A percentile compares a stretch with the other conserved stretches of the same genome.
These are phyloP conservation scores for Talaromyces liani DNA, from an alignment of 495 filamentous ascomycete genomes.

Conservation along the genomic window DNA sequence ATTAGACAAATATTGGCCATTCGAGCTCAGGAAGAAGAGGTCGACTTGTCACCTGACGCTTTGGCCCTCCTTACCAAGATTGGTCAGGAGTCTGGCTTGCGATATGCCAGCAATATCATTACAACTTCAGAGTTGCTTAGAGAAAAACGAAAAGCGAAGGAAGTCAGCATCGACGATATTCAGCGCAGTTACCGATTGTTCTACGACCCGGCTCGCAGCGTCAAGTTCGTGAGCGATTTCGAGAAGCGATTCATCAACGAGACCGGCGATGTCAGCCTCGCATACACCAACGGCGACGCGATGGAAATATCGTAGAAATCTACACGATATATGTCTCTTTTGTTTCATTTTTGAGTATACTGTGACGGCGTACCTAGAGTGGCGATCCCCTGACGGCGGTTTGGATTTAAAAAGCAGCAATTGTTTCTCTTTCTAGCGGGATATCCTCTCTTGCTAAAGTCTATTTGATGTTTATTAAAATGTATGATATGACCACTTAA, in stretches of 20 bases:
- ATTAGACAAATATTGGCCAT: conserved; percentile 86
- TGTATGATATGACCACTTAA: conserved; percentile 37
- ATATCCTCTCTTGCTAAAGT: background rate
- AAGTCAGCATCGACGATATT: conserved; percentile 81
- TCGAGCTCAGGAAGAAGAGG: conserved; percentile 89
- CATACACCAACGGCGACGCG: conserved; percentile 61
- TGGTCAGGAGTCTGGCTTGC: conserved; percentile 82
- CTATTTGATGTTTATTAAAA: conserved; percentile 22
- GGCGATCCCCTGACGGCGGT: conserved; percentile 1
- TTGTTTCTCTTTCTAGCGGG: conserved; percentile 16
- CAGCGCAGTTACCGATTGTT: conserved; percentile 90
- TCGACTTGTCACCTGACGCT: conserved; percentile 82
- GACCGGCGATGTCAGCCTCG: conserved; percentile 67
- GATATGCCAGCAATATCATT: conserved; percentile 94
- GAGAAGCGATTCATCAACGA: conserved; percentile 92
- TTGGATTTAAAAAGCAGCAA: conserved; percentile 7
- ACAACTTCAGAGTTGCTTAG: conserved; percentile 79
- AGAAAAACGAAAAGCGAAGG: conserved; percentile 70
- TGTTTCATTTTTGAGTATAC: conserved; percentile 11
- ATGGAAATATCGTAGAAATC: conserved; percentile 71
- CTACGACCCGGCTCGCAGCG: conserved; percentile 79
- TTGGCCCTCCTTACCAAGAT: conserved; percentile 91
- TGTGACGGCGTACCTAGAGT: conserved; percentile 8
- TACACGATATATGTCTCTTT: conserved; percentile 11
- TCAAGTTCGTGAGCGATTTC: conserved; percentile 81